These are phyloP conservation scores for Astraeus odoratus DNA, from an alignment of 768 basidiomycete genomes.

Conservation along the genomic window DNA sequence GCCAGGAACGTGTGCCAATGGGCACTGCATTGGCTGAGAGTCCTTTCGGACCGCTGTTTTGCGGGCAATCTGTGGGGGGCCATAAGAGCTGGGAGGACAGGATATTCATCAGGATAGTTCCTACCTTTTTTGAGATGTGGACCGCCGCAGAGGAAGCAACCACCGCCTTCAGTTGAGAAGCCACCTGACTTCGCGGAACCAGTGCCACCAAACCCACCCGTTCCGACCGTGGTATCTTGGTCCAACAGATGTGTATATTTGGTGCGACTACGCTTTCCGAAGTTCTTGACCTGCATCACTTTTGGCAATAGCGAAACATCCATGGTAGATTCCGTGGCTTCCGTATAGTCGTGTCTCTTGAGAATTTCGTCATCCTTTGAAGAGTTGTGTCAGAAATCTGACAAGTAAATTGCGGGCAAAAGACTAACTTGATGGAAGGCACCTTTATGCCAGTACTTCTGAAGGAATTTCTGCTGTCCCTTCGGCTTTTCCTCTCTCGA, in stretches of 20 bases:
- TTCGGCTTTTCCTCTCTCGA: conserved; percentile 84
- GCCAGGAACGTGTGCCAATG: conserved; percentile 35
- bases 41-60: conserved; percentile 34
- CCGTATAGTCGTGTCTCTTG: conserved; percentile 76
- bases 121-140: conserved; percentile 88
- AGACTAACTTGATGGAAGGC: conserved; percentile 87
- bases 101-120: background rate
- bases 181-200: conserved; percentile 52
- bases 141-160: conserved; percentile 92
- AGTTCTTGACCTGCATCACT: conserved; percentile 96
- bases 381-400: conserved; percentile 9
- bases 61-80: conserved; percentile 39
- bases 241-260: conserved; percentile 96
- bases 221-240: conserved; percentile 75
- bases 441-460: conserved; percentile 99
- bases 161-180: conserved; percentile 47
- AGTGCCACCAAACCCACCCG: conserved; percentile 60
- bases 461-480: conserved; percentile 86
- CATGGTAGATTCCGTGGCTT: conserved; percentile 80
- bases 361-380: conserved; percentile 84
- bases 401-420: conserved; percentile 4
- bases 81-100: conserved; percentile 5
- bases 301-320: conserved; percentile 86
- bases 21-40: too few species aligned
- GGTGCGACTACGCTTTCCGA: conserved; percentile 85